These are phyloP conservation scores for Ogataea minuta DNA, from an alignment of 805 yeast species.

Conservation along the genomic window DNA sequence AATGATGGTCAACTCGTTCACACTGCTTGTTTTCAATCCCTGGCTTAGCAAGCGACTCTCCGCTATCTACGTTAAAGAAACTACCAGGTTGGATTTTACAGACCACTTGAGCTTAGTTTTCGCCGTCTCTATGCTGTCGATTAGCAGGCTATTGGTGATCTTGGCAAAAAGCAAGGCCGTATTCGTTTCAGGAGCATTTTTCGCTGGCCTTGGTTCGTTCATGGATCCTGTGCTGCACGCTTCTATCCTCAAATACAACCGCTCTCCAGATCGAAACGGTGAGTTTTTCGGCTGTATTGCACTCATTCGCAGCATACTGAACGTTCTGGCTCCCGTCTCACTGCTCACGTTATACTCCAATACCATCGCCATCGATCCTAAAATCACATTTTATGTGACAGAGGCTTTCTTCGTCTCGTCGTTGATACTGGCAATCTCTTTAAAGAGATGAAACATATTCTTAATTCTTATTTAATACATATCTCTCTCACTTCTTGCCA, in stretches of 20 bases:
- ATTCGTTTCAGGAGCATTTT: constrained; percentile 35
- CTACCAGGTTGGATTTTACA: constrained; percentile 47
- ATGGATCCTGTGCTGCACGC: constrained; percentile 60
- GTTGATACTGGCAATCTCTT: background rate
- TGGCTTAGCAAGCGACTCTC: constrained; percentile 39
- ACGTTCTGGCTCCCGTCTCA: constrained; percentile 48
- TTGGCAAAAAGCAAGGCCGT: constrained; percentile 29
- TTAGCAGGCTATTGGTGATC: constrained; percentile 38
- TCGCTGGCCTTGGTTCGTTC: constrained; percentile 49
- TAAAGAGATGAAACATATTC: constrained; percentile 5
- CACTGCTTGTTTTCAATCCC: constrained; percentile 54
- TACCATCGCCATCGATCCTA: constrained; percentile 41
- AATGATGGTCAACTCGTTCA: constrained; percentile 49
- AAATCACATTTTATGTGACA: constrained; percentile 34
- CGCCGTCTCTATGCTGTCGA: constrained; percentile 38
- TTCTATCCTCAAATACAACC: constrained; percentile 55
- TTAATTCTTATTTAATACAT: background rate
- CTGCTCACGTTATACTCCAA: constrained; percentile 47
- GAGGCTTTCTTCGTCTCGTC: constrained; percentile 4
- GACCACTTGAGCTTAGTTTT: constrained; percentile 27
- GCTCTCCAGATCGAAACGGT: constrained; percentile 56
- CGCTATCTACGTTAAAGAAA: constrained; percentile 34
- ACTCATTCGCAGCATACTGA: constrained; percentile 49
- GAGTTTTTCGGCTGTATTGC: constrained; percentile 73
- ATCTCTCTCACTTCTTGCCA: background rate